These are phyloP conservation scores for Choiromyces venosus DNA, from an alignment of 495 filamentous ascomycete species.

Conservation along the genomic window DNA sequence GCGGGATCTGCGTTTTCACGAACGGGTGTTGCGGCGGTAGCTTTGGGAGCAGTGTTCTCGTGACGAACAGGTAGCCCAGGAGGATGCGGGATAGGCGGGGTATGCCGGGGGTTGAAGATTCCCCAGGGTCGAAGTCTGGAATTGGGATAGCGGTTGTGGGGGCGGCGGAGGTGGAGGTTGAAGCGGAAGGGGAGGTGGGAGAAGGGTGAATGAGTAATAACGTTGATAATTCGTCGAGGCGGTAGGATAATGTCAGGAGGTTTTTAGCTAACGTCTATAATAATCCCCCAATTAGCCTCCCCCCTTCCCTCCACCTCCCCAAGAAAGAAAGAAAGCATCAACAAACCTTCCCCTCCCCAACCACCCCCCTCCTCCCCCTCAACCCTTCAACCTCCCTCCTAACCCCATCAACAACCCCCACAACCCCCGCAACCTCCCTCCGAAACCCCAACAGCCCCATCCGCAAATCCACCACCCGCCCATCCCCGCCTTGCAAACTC, in stretches of 20 bases:
- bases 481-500: slow-evolving; percentile 79
- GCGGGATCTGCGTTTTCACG: slow-evolving; percentile 52
- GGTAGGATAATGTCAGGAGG: slow-evolving; percentile 64
- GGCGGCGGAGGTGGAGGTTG: background rate
- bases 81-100: slow-evolving; percentile 47
- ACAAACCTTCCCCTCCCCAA: slow-evolving; percentile 50
- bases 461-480: slow-evolving; percentile 83
- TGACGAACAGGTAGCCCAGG: slow-evolving; percentile 44
- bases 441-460: slow-evolving; percentile 80
- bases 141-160: background rate
- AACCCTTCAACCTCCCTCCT: slow-evolving; percentile 53
- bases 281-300: background rate
- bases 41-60: slow-evolving; percentile 45
- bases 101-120: slow-evolving; percentile 21
- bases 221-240: slow-evolving; percentile 69
- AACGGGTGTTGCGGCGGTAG: slow-evolving; percentile 60
- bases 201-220: slow-evolving; percentile 53
- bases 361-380: slow-evolving; percentile 52
- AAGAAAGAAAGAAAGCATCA: background rate
- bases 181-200: background rate
- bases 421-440: slow-evolving; percentile 63
- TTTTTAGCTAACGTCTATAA: slow-evolving; percentile 54
- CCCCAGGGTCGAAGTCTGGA: background rate
- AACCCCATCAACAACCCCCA: slow-evolving; percentile 52
- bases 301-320: background rate